Base-by-base conservation (phyloP, 495 filamentous ascomycete species). In the Tuber magnatum region DNA sequence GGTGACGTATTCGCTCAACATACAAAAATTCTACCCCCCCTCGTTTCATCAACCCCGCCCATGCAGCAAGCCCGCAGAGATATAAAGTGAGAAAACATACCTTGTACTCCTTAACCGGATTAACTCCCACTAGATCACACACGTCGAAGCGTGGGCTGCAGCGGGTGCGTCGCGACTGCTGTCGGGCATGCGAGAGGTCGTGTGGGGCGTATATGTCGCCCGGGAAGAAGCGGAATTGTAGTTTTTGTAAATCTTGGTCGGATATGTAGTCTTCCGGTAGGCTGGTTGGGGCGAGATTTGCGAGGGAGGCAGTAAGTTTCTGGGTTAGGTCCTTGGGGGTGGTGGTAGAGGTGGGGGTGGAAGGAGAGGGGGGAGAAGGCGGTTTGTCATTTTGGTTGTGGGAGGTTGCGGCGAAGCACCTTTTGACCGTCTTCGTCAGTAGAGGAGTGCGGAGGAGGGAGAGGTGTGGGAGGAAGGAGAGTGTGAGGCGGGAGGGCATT, bases 141-240 rank as follows among this genome's bases (percentile, higher is more conserved):
- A 89, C 88, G 84, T 99, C 96, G 68, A 78, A 83, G 40, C 80
- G 79, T 71, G 87, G 87, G 73, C 82, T 86, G 84, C 75, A 24
- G 24, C 48, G 48, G 24, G 24, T 28, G 10, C 85, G 86, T 86
- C 89, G 91, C 84, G 92, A 93, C 83, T 83, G 85, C 89, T 91
- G 90, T 87, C 97, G 93, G 73, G 85, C 83, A 12, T 89, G 85
- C 74, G 88, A 90, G 72, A 99, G 84, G 86, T 99, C 95, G 83
- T 93, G 92, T 61, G 96, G 96, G 61, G 94, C 88, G 84, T 97
- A 97, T 69, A 96, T 86, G 83, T 97, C 94, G 81, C 95, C 95
- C 16, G 84, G 77, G 78, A 84, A 85, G 89, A 90, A 97, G 14
- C 56, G 56, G 12, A 28, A 65, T 35, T 65, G 56, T 16, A 65